These are phyloP conservation scores for Lepidium campestre DNA, from an alignment of 441 rosid species.

Conservation along the genomic window DNA sequence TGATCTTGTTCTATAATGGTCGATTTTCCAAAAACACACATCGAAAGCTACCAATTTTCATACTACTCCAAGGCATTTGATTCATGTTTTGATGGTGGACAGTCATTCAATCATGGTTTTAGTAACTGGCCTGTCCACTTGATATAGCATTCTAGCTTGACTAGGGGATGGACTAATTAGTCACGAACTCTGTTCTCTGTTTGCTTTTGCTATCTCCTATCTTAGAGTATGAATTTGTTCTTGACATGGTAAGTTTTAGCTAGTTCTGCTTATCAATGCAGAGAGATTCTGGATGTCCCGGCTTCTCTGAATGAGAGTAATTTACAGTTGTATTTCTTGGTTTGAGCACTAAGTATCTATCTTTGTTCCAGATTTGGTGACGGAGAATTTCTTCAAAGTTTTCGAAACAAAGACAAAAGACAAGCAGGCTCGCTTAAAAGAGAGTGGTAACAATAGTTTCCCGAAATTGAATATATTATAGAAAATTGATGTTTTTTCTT, in stretches of 20 bases:
- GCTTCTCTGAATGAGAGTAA: background rate
- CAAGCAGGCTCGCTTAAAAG: conserved; percentile 65
- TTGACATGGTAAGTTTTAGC: background rate
- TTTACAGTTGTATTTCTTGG: background rate
- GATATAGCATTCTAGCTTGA: background rate
- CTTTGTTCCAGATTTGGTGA: conserved; percentile 55
- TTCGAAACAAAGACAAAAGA: conserved; percentile 86
- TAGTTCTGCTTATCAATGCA: background rate
- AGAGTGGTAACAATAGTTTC: conserved; percentile 54
- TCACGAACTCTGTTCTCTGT: background rate
- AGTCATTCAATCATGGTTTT: background rate
- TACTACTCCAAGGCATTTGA: background rate
- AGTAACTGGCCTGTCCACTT: background rate
- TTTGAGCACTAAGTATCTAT: conserved; percentile 20
- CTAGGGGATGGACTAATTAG: background rate
- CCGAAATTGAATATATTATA: background rate
- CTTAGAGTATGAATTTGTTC: background rate
- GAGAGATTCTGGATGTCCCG: conserved; percentile 4
- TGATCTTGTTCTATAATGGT: conserved; percentile 3
- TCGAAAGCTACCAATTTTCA: background rate
- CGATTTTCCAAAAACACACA: background rate
- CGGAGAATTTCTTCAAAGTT: conserved; percentile 59
- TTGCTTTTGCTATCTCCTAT: background rate
- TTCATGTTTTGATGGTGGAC: background rate
- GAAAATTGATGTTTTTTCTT: conserved; percentile 12